Evolutionary conservation across 1,139 yeast genomes (phyloP), one percentile per base, ranked within the genome.

Genomic region (Geotrichum candidum): DNA sequence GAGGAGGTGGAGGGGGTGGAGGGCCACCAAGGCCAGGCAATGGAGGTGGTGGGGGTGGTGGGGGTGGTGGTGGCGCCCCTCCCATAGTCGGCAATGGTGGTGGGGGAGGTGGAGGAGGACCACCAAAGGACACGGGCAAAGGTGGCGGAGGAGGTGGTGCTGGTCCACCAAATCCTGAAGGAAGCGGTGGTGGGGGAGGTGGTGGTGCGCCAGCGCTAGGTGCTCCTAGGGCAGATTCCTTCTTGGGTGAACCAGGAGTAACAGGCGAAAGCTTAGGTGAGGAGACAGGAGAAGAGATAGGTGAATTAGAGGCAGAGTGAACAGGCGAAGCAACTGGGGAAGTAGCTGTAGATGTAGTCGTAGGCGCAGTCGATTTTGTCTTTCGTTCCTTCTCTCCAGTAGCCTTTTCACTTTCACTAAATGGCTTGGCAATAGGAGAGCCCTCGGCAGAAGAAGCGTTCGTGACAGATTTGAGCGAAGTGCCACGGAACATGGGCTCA

Each of bases 101-200:
- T n/a, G 72, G 66, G 27, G 70, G 70, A 15, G 71, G 70, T 2
- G 67, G 65, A 5, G 66, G 65, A 23, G 64, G 62, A 33, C 48
- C 54, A 57, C 65, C 56, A 60, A 66, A 61, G 13, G 61, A 59
- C 3, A 65, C 63, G 2, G 68, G 66, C n/a, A 65, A 59, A 6
- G 76, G 76, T 6, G 75, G 65, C n/a, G 77, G 77, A 1, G 80
- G 78, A 2, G 79, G 78, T 41, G 69, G 66, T 23, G 62, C 58
- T 38, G 52, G 67, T 57, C 54, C 56, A 33, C 62, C 18, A 65
- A 65, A n/a, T 61, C 74, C 70, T 1, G 73, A 68, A 7, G 72
- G 71, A 15, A 73, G 73, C 3, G 76, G 74, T 25, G 74, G 70
- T 2, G 77, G 72, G 11, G 74, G 73, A 1, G 73, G 73, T 27